Conservation (phyloP, 352 stramenopile genomes). For the Phytophthora idaei region DNA sequence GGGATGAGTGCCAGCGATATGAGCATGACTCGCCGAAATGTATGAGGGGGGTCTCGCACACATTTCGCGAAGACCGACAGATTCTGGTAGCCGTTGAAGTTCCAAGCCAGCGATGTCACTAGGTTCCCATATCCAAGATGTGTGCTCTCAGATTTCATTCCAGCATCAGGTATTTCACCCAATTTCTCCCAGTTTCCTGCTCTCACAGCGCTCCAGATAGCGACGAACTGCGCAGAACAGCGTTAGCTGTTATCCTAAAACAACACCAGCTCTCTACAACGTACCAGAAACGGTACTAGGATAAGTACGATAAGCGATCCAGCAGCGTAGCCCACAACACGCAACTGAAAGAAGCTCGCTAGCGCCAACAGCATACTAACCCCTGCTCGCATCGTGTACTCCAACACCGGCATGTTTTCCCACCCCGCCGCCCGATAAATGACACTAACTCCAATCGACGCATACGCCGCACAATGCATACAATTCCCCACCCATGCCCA, state of each 20-base stretch:
- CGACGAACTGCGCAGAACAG: slow-evolving; percentile 32
- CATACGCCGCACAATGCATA: slow-evolving; percentile 77
- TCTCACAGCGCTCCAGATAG: slow-evolving; percentile 41
- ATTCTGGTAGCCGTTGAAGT: slow-evolving; percentile 65
- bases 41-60: slow-evolving; percentile 39
- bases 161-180: slow-evolving; percentile 30
- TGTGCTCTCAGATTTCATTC: slow-evolving; percentile 17
- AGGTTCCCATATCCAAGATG: slow-evolving; percentile 32
- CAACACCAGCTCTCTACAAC: background rate
- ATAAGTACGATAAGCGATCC: slow-evolving; percentile 41
- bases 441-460: slow-evolving; percentile 47
- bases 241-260: background rate
- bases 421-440: slow-evolving; percentile 24
- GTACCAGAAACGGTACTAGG: slow-evolving; percentile 45
- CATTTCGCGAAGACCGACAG: slow-evolving; percentile 55
- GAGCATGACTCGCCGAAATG: slow-evolving; percentile 53
- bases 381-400: slow-evolving; percentile 49
- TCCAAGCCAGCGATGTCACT: slow-evolving; percentile 51
- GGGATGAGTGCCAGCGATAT: slow-evolving; percentile 44
- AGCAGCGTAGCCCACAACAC: slow-evolving; percentile 40
- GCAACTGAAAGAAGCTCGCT: slow-evolving; percentile 51
- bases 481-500: slow-evolving; percentile 86
- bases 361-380: slow-evolving; percentile 60
- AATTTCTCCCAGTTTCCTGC: slow-evolving; percentile 47
- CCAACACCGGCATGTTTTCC: slow-evolving; percentile 37